Percentiles rank a stretch among this genome's conserved stretches.
Evolutionary conservation across 768 basidiomycete genomes (phyloP).

Genomic region (Tricholoma bakamatsutake): DNA sequence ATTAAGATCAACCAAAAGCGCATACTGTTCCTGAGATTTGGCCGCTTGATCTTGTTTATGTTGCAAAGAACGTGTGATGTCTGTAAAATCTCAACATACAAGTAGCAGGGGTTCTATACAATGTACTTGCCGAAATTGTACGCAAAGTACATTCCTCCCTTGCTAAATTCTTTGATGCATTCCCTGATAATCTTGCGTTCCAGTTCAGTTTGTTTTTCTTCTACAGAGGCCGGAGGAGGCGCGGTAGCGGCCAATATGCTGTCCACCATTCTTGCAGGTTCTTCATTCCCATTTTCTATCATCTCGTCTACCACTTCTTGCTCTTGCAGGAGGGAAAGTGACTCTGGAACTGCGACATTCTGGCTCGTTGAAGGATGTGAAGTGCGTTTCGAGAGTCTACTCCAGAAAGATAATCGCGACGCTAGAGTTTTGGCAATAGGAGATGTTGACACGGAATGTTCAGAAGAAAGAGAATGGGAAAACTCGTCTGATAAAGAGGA

Average conservation of each 20-base stretch:
- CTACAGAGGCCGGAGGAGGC: conserved; percentile 52
- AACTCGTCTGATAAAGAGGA: conserved; percentile 50
- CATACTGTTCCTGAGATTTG: conserved; percentile 52
- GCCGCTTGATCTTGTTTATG: conserved; percentile 66
- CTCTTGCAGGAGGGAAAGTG: conserved; percentile 18
- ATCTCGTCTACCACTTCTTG: conserved; percentile 36
- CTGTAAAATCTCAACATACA: conserved; percentile 29
- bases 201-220: conserved; percentile 68
- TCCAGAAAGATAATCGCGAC: conserved; percentile 72
- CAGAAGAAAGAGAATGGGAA: conserved; percentile 46
- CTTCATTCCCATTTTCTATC: conserved; percentile 39
- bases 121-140: conserved; percentile 67
- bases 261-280: conserved; percentile 48
- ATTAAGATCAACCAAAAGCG: conserved; percentile 55
- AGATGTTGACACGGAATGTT: conserved; percentile 35
- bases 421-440: conserved; percentile 61
- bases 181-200: conserved; percentile 82
- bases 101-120: not conserved
- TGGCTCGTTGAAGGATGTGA: conserved; percentile 6
- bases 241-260: conserved; percentile 56
- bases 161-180: conserved; percentile 68
- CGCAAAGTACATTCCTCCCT: conserved; percentile 88
- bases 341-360: not conserved
- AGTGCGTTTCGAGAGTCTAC: conserved; percentile 46
- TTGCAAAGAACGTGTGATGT: conserved; percentile 78